Evolutionary conservation across 2,329 filamentous ascomycete species (phyloP).

Genomic region (Fusarium sp.): DNA sequence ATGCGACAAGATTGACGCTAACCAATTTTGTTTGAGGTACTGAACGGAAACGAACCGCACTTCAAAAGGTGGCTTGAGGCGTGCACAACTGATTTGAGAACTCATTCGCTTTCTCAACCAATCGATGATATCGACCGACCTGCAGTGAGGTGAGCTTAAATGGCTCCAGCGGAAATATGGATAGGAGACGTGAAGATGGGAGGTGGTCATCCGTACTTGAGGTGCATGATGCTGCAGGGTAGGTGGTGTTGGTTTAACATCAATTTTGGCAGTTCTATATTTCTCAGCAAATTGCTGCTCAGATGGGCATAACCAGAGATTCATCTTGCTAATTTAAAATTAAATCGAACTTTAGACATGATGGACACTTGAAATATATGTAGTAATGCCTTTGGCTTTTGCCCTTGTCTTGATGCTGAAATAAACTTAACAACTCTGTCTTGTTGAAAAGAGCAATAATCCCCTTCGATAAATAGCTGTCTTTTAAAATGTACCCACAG

Average conservation of each 20-base stretch:
- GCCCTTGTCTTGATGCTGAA: fast-evolving
- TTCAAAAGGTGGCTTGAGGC: neutral
- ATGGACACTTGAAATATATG: fast-evolving
- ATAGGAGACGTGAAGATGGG: fast-evolving
- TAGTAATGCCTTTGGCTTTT: fast-evolving
- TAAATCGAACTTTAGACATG: fast-evolving
- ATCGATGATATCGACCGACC: fast-evolving
- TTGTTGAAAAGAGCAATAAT: fast-evolving
- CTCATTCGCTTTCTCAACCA: neutral
- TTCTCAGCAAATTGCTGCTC: neutral
- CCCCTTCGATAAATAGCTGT: fast-evolving
- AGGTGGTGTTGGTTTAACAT: neutral
- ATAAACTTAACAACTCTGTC: fast-evolving
- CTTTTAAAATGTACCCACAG: neutral
- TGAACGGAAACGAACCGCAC: neutral
- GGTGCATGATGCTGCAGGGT: neutral
- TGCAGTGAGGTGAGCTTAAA: neutral
- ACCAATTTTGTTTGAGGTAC: neutral
- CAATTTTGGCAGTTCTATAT: neutral
- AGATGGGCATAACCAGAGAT: fast-evolving
- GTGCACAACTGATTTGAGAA: fast-evolving
- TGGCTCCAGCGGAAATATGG: fast-evolving
- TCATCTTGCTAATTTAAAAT: fast-evolving
- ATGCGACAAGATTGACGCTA: neutral
- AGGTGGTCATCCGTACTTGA: fast-evolving